Evolutionary conservation across 108 stramenopile genomes (phyloP), one percentile per base, ranked within the genome.

Genomic region (Aurantiochytrium sp.): DNA sequence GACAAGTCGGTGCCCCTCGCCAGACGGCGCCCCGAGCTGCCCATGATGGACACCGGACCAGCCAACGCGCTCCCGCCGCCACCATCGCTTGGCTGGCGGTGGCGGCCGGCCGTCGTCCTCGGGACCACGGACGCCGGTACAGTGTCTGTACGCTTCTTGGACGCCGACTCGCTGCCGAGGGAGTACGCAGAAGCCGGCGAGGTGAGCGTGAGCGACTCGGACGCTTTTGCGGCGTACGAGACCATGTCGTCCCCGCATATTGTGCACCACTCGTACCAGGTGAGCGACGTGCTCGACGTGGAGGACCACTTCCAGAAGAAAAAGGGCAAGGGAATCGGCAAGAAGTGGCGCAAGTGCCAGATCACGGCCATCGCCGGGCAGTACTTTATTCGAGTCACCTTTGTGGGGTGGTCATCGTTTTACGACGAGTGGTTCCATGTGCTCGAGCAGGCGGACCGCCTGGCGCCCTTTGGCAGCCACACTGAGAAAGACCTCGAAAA

Each of bases 351-450:
- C n/a, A 81, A 81, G 30, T 81, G 73, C 39, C 73, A 81, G 45
- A 30, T 81, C 12, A 24, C 32, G 10, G 73, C 73, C 0, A 15
- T 34, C 24, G 6, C 73, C 8, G 45, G 42, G 6, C 73, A 12
- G n/a, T 81, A 81, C 45, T 81, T 48, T 48, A 81, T 81, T 24
- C 39, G 73, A 6, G 73, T 81, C 39, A 81, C 73, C 27, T 81
- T 81, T 81, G 73, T 81, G 73, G 73, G 73, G 36, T 81, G 73
- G 73, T 81, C 73, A 12, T 30, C 6, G 27, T 12, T 24, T 21
- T 81, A 22, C 39, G 73, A 81, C 45, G 73, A 37, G 19, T 81
- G 73, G 73, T 81, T 81, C 45, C 73, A 81, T 24, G 73, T 81
- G 12, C 39, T 81, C 3, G 42, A 81, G 73, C 4, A 81, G 30